These are phyloP conservation scores for Rosellinia necatrix DNA, from an alignment of 2,329 filamentous ascomycete species.

Conservation along the genomic window DNA sequence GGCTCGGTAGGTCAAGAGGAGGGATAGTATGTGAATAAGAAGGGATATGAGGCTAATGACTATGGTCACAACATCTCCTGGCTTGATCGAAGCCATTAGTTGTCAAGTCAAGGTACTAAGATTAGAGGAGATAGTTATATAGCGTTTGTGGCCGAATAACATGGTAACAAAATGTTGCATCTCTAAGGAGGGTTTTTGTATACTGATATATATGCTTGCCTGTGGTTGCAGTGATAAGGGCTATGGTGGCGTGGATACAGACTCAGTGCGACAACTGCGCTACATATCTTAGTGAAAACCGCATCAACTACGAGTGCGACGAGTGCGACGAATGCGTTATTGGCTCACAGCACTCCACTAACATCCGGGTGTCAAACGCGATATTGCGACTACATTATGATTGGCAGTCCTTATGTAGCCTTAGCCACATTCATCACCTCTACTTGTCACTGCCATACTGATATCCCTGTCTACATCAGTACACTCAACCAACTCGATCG, in stretches of 20 bases:
- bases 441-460: conserved; percentile 1
- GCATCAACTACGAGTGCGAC: neutral
- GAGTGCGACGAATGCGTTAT: neutral
- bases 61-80: conserved; percentile 10
- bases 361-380: neutral
- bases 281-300: no score
- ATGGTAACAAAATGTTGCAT: no score
- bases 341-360: no score
- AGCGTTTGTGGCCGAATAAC: neutral
- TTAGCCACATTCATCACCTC: neutral
- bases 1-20: conserved; percentile 19
- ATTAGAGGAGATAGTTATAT: neutral
- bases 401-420: neutral
- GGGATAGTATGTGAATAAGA: conserved; percentile 16
- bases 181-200: no score
- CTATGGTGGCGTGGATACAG: no score
- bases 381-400: conserved; percentile 3
- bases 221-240: no score
- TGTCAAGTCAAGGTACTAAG: neutral
- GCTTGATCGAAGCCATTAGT: conserved; percentile 8
- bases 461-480: neutral
- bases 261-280: no score
- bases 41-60: conserved; percentile 16
- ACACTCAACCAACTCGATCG: neutral
- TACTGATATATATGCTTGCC: no score